Evolutionary conservation across 1,284 basidiomycete genomes (phyloP), one percentile per base, ranked within the genome.

Genomic region (Moniliella sp.): DNA sequence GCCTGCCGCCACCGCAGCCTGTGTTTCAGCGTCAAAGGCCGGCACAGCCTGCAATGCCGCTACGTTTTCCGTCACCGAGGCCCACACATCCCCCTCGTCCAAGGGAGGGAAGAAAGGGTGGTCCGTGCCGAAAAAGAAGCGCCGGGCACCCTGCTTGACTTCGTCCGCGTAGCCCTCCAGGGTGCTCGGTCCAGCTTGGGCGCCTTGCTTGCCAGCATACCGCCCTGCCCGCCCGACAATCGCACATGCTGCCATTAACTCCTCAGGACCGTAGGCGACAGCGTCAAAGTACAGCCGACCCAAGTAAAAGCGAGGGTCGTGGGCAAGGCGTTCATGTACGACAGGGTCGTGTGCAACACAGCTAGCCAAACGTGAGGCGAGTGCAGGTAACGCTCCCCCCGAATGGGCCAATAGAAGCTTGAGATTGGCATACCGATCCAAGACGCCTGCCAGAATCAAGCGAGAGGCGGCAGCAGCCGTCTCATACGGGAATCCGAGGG

Each of bases 71-170:
- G 21, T 23, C n/a, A 23, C 21, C 8, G 8, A 7, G 7, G 8
- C 8, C 21, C 21, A 23, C 21, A 23, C 7, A 7, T 7, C n/a
- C 21, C n/a, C 8, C 21, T 23, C 21, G 21, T 23, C 21, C 18
- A 82, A 65, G 4, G 79, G 79, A 3, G 79, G 79, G 64, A 83
- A 83, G 66, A 83, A 83, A 1, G 80, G 80, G 57, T 82, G 77
- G 48, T 83, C 80, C 12, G 80, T 83, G 5, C 80, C 79, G 48
- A 79, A 82, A 29, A 82, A 50, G 66, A 83, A 71, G 43, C 71
- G 65, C 34, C 64, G 62, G 37, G 70, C 73, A 2, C 66, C 67
- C 10, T n/a, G 8, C 9, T 27, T 30, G 5, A 32, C 15, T 18
- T 33, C 38, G 5, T 10, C 11, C 17, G 12, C 13, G 10, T 15